A percentile compares a stretch with the other conserved stretches of the same genome.
Conservation (phyloP, 2,329 filamentous ascomycete genomes). For the Fusarium avenaceum region DNA sequence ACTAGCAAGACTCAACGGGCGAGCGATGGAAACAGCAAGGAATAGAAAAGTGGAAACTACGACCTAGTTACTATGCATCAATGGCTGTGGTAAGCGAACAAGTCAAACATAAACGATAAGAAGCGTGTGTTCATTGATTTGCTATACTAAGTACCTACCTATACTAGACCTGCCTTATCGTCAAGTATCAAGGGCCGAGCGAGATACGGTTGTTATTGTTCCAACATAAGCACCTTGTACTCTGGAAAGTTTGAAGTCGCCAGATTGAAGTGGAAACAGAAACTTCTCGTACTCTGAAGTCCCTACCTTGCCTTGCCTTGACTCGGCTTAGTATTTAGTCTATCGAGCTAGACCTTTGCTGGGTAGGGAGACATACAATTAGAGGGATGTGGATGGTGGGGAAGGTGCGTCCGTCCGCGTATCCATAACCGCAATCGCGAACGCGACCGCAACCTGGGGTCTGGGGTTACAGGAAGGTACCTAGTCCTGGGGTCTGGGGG, state of each 20-base stretch:
- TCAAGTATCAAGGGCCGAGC: slow-evolving; percentile 7
- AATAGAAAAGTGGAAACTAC: slow-evolving; percentile 14
- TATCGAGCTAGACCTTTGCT: slow-evolving; percentile 2
- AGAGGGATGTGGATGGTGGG: slow-evolving; percentile 21
- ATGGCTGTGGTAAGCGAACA: slow-evolving; percentile 21
- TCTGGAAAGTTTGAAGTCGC: background rate
- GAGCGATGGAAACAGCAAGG: background rate
- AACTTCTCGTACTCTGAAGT: background rate
- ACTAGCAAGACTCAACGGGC: background rate
- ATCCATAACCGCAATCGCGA: slow-evolving; percentile 9
- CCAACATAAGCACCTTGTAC: background rate
- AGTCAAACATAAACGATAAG: slow-evolving; percentile 21
- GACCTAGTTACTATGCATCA: background rate
- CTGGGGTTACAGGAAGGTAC: slow-evolving; percentile 16
- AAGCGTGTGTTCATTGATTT: slow-evolving; percentile 1
- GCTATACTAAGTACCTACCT: background rate
- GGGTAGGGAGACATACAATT: background rate
- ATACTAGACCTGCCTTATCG: slow-evolving; percentile 5
- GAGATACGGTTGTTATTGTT: background rate
- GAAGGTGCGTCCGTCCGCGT: slow-evolving; percentile 12
- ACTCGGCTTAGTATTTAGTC: background rate
- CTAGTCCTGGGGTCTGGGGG: slow-evolving; percentile 14
- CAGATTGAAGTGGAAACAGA: background rate
- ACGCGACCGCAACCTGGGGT: slow-evolving; percentile 24
- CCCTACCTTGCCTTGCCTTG: no score